These are phyloP conservation scores for Solanum chmielewskii DNA, from an alignment of 257 asterid genomes.

Conservation along the genomic window DNA sequence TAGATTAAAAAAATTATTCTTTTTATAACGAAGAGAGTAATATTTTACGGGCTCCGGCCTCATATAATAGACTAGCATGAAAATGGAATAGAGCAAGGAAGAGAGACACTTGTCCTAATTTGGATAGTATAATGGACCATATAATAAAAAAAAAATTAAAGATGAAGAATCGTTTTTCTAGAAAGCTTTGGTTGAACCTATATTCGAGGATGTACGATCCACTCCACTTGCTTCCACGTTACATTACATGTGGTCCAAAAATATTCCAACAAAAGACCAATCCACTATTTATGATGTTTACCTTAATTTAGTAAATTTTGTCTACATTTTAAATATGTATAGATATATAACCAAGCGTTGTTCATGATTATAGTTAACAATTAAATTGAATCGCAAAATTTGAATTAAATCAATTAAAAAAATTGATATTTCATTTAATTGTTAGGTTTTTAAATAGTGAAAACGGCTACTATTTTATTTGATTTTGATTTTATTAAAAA, in stretches of 20 bases:
- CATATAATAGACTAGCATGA: not conserved
- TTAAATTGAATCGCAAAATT: too few relatives aligned
- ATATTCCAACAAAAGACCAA: not conserved
- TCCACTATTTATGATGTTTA: not conserved
- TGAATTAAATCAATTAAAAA: too few relatives aligned
- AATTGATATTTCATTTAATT: too few relatives aligned
- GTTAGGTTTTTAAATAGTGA: too few relatives aligned
- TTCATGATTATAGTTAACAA: too few relatives aligned
- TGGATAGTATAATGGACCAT: not conserved
- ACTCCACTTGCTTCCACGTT: not conserved
- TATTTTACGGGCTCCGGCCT: accelerated
- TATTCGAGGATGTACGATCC: not conserved
- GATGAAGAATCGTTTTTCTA: not conserved
- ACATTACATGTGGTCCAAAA: not conserved
- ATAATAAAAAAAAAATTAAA: not conserved
- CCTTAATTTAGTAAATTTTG: not conserved
- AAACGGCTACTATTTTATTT: too few relatives aligned
- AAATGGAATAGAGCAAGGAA: not conserved
- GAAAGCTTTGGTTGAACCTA: not conserved
- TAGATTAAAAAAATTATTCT: too few relatives aligned
- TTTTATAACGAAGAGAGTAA: too few relatives aligned
- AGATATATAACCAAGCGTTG: too few relatives aligned
- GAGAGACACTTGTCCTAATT: not conserved
- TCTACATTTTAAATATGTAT: not conserved
- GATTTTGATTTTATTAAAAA: too few relatives aligned